Percentiles rank a stretch among this genome's conserved stretches.
phyloP scores from a whole-genome alignment of 257 asterid genomes.

The Pogostemon cablin region DNA sequence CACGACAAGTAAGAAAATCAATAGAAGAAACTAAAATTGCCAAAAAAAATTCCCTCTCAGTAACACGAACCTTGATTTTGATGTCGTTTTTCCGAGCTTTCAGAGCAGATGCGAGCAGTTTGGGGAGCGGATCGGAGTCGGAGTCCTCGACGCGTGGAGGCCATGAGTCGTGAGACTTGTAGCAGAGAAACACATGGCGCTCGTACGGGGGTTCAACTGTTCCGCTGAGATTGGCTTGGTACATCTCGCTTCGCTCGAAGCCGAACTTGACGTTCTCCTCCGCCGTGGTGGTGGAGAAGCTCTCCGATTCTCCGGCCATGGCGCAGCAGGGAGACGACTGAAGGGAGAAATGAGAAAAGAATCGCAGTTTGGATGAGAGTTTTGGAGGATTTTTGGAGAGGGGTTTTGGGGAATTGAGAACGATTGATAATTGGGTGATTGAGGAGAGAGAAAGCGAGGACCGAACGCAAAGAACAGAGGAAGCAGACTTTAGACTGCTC shows the following conservation, averaged over 20 bases:
- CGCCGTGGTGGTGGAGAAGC: constrained; percentile 42
- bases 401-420: constrained; percentile 26
- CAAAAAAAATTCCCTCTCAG: neutral
- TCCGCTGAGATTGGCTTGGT: constrained; percentile 56
- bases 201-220: constrained; percentile 61
- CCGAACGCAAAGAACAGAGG: neutral
- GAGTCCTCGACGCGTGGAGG: constrained; percentile 80
- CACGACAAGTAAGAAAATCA: neutral
- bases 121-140: constrained; percentile 85
- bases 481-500: neutral
- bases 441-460: constrained; percentile 41
- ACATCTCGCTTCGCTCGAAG: constrained; percentile 84
- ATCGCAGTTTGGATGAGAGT: constrained; percentile 12
- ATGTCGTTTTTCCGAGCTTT: constrained; percentile 71
- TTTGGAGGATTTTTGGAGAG: constrained; percentile 33
- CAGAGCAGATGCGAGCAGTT: constrained; percentile 60
- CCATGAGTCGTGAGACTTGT: constrained; percentile 84
- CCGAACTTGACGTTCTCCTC: constrained; percentile 64
- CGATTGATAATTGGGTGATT: constrained; percentile 22
- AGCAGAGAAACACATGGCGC: constrained; percentile 90
- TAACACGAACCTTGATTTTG: constrained; percentile 51
- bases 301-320: constrained; percentile 73
- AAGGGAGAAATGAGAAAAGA: neutral
- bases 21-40: neutral
- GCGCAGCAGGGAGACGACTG: constrained; percentile 33